Evolutionary conservation across 73 alveolate genomes (phyloP), one percentile per base, ranked within the genome.

Genomic region (Paramecium bursaria): DNA sequence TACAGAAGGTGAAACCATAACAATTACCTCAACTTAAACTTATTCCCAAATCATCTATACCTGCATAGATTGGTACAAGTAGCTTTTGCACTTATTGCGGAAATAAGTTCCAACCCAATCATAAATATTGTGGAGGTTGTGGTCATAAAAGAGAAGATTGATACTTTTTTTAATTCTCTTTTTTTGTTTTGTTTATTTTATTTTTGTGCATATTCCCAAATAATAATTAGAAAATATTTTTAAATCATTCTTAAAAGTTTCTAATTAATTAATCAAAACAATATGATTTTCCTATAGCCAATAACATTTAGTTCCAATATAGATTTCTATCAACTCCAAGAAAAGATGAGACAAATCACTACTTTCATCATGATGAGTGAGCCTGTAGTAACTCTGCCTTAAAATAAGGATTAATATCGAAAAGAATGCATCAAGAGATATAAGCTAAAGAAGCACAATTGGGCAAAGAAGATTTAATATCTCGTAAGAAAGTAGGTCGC

Each of bases 401-500:
- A 57, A 57, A 44, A 51, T 51, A 51, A 51, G 27, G 27, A 51
- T 30, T 29, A 19, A 13, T 17, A 30, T 57, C 47, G 76, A 30
- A 27, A 57, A 50, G 76, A 57, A 30, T 57, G 76, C 33, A 31
- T 75, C 2, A 39, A 44, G 30, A 49, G 88, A 54, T 75, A 75
- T 51, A 75, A 60, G 50, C 51, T 50, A 13, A 75, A 75, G 39
- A 75, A 61, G 50, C 30, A 29, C 9, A 27, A 48, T 35, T 51
- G 75, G 77, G 50, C 50, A 50, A 55, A 61, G 48, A 75, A 60
- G 55, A 75, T 60, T 27, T 60, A 48, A 11, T 75, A 75, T 11
- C 77, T 50, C 25, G 30, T 50, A 17, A 26, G 88, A 51, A 75
- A 75, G 67, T 29, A 75, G 50, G 67, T 75, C 10, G 88, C 88